Evolutionary conservation across 2,329 filamentous ascomycete genomes (phyloP), one percentile per base, ranked within the genome.

Genomic region (Colletotrichum liriopes): DNA sequence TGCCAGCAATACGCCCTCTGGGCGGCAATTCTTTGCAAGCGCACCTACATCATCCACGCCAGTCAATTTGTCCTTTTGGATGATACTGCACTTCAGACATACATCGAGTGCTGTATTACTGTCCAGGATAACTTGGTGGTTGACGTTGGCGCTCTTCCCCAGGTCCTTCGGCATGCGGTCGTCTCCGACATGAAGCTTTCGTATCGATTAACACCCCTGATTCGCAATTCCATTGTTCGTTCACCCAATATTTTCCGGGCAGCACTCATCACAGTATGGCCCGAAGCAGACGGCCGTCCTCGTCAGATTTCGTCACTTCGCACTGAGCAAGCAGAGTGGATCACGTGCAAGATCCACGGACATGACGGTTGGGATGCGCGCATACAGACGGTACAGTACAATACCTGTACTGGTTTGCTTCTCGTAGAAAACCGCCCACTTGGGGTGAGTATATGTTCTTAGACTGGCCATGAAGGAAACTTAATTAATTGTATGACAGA

Each of bases 1-100:
- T 79, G 80, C 7, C 82, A 85, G 3, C 74, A 76, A 0, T 90
- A 88, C 72, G 84, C 84, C 0, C 82, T 92, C 0, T 86, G 85
- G 79, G 86, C 90, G 0, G 86, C 90, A 0, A 72, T 93, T 0
- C 80, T 93, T 0, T 92, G 90, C 62, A 83, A 83, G 9, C 78
- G 79, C 20, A 85, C 82, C 0, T 84, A 82, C 59, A 71, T 74
- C 1, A 71, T 76, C 0, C 70, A 74, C n/a, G 49, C 35, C 11
- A 59, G 23, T 16, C 67, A 68, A n/a, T 20, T 39, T 7, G 55
- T 39, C 2, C 35, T 37, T 1, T 32, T 78, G 18, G 65, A 75
- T 3, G 47, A 37, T 0, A 58, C 66, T 1, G 68, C 73, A 2
- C 72, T 78, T 23, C 66, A 76, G 37, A 73, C 67, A 5, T 77